phyloP scores from a whole-genome alignment of 164 flowering plant genomes.

The Vitis amurensis region DNA sequence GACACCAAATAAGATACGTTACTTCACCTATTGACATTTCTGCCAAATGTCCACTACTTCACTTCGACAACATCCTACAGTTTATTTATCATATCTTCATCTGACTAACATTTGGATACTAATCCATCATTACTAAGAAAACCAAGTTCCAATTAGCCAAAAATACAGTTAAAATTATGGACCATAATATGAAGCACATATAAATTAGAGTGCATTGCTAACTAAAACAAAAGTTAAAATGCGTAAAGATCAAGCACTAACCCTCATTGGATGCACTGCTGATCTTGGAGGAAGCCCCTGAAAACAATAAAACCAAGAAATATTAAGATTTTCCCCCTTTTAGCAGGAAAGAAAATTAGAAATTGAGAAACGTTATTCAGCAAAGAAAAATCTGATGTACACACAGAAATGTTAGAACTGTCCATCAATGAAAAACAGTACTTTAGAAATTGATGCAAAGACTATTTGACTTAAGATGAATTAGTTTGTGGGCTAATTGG shows the following conservation, averaged over 20 bases:
- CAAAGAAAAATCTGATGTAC: too few species aligned
- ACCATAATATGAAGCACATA: background rate
- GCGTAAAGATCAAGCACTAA: constrained; percentile 44
- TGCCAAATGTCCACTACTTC: background rate
- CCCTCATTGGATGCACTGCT: constrained; percentile 98
- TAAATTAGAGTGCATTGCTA: background rate
- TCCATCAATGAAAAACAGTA: too few species aligned
- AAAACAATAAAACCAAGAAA: constrained; percentile 12
- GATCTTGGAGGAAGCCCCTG: constrained; percentile 99
- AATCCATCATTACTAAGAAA: background rate
- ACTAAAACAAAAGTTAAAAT: background rate
- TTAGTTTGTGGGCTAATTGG: too few species aligned
- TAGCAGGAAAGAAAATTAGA: too few species aligned
- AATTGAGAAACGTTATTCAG: too few species aligned
- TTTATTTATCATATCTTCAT: background rate
- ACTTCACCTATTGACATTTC: too few species aligned
- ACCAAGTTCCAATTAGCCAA: too few species aligned
- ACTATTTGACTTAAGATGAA: too few species aligned
- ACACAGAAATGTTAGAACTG: too few species aligned
- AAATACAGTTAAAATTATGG: background rate
- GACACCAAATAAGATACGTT: background rate
- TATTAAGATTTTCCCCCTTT: too few species aligned
- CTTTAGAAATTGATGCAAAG: too few species aligned
- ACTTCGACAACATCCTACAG: background rate
- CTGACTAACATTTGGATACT: background rate